Base-by-base conservation (phyloP, 805 yeast genomes). In the Cyberlindnera euphorbiiphila region DNA sequence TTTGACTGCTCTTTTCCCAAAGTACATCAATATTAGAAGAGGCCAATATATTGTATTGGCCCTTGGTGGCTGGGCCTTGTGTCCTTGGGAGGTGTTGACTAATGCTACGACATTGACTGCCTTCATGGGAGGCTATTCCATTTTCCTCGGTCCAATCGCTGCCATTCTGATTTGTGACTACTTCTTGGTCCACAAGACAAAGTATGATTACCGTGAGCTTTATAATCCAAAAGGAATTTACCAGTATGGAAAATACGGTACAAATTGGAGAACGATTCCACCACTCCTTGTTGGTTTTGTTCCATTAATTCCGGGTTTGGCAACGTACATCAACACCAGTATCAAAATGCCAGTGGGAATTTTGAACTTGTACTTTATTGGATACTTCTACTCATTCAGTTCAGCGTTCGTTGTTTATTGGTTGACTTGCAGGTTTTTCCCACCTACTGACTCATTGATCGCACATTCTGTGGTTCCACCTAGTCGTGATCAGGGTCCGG, bases 21-120 rank as follows among this genome's bases (percentile, higher is more conserved):
- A 71, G 42, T 79, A 65, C 58, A 63, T 79, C 53, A 78, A 72
- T 60, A 84, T 85, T 50, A 68, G 94, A 58, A 71, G 95, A 54
- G 42, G 45, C 17, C 46, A 42, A 17, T 42, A 42, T 37, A 21
- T 42, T 16, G 41, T 42, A 10, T 16, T 42, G 41, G 10, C 25
- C 8, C 41, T 42, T 15, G 46, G 46, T 32, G 46, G 46, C 8
- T 42, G 46, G 46, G 46, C 46, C 9, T 25, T 42, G 24, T 29
- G 36, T 31, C 46, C 46, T 29, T 42, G 46, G 46, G 46, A 42
- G 20, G 42, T 42, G n/a, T 25, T 42, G 38, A 36, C 37, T 12
- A 42, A 42, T n/a, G 46, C 46, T 6, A 36, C 41, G n/a, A 39
- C 43, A 9, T 22, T 42, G 25, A 42, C 43, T 5, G 43, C 43